Evolutionary conservation across 2,329 filamentous ascomycete species (phyloP), one percentile per base, ranked within the genome.

Genomic region (Tolypocladium ovalisporum): DNA sequence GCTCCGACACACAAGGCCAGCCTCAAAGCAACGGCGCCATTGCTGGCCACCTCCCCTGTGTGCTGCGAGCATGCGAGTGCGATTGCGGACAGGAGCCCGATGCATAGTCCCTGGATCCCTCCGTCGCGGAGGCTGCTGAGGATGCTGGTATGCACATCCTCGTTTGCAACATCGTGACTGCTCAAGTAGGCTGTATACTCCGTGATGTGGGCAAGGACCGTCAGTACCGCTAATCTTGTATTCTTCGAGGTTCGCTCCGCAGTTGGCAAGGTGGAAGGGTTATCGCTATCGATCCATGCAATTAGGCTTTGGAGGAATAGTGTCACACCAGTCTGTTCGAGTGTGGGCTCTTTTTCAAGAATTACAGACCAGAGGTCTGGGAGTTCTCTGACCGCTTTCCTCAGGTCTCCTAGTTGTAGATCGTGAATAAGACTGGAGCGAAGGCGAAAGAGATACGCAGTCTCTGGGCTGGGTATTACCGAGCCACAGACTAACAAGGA

Each of bases 401-500:
- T 56, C 22, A 56, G n/a, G 42, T 56, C 44, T 37, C 44, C 44
- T 10, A 56, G 44, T 3, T 22, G 22, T n/a, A 44, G 35, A 24
- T 51, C 17, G 35, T 56, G 44, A 7, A 56, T 24, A 6, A 56
- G 54, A 40, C 8, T 19, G 9, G 54, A 56, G 24, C 54, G 54
- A 10, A 56, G 54, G 12, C 24, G 44, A 17, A 35, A 34, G 22
- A 56, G 35, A 29, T 56, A n/a, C 19, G 34, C 40, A 19, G 8
- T 27, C 10, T 51, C 42, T 10, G 54, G 54, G 4, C 49, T 56
- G 1, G 44, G 44, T 24, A 56, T 51, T 2, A 56, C 17, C 5
- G 54, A 51, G 19, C 54, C 54, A 44, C 54, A 56, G 54, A 56
- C 8, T 17, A 56, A 24, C 35, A 56, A 49, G 9, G 54, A 56